These are phyloP conservation scores for Xylariaceae sp. DNA, from an alignment of 2,329 filamentous ascomycete species.

Conservation along the genomic window DNA sequence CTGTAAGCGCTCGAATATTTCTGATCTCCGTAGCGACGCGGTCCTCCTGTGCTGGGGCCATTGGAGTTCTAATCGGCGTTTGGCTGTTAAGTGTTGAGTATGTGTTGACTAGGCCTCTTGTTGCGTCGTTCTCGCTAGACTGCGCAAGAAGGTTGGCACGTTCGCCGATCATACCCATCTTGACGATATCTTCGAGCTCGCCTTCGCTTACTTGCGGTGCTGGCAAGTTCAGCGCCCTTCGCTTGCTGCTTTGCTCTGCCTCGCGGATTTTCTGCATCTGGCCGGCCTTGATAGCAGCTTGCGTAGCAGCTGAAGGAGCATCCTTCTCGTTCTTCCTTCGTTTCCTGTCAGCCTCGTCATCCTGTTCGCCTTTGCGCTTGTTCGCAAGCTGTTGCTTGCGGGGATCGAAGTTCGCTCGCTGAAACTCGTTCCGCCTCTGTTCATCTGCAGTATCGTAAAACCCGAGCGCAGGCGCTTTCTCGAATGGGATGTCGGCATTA, in stretches of 20 bases:
- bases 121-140: constrained; percentile 82
- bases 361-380: constrained; percentile 90
- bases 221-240: constrained; percentile 80
- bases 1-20: constrained; percentile 89
- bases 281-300: constrained; percentile 89
- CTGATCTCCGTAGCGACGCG: constrained; percentile 95
- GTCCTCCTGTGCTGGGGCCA: constrained; percentile 90
- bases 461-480: constrained; percentile 84
- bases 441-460: constrained; percentile 96
- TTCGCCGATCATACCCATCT: constrained; percentile 96
- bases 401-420: constrained; percentile 87
- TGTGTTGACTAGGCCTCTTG: constrained; percentile 83
- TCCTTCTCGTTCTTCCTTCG: constrained; percentile 88
- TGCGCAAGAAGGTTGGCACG: constrained; percentile 77
- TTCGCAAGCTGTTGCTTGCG: constrained; percentile 87
- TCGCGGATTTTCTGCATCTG: constrained; percentile 95
- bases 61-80: constrained; percentile 90
- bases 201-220: constrained; percentile 89
- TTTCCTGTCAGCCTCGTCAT: constrained; percentile 83
- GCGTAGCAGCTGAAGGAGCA: constrained; percentile 75
- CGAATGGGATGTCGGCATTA: constrained; percentile 98
- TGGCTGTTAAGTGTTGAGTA: constrained; percentile 81
- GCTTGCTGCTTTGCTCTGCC: constrained; percentile 95
- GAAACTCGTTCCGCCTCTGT: constrained; percentile 77
- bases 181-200: constrained; percentile 96